Base-by-base conservation (phyloP, 257 asterid species). In the Lycium ferocissimum region DNA sequence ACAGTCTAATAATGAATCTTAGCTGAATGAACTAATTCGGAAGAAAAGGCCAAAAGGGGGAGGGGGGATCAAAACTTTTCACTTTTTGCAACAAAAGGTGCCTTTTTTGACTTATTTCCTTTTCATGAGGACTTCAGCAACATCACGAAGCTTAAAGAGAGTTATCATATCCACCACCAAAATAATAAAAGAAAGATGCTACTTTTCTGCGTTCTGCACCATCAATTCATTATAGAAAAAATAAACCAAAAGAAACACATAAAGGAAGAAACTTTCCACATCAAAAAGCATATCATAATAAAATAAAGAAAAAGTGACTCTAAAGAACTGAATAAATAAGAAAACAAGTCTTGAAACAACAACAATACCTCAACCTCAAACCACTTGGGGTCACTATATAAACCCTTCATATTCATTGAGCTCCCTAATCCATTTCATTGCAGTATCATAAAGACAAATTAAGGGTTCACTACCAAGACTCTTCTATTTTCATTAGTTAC, bases 101-200 rank as follows among this genome's bases (percentile, higher is more conserved):
- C 33, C 49, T 78, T 43, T 78, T 43, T 75, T 78, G 63, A 78
- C 33, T 78, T 53, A 14, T 8, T 26, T 14, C 82, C 82, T 78
- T 53, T 78, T 53, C 82, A 78, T 49, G 82, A 78, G 9, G 65
- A 78, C 82, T 78, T 53, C 65, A 78, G 65, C 82, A 78, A 18
- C 49, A 75, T 75, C 81, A 75, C 81, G 13, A 75, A 75, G 49
- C 81, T 49, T 49, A 49, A 49, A 75, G 45, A 49, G 20, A 75
- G 18, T 62, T 22, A 75, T 73, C 80, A 11, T 20, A 45, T 73
- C 80, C 59, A 47, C 59, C 38, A 72, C 38, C 80, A 43, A 45
- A 5, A 13, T 15, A 76, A 7, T 14, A 20, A 75, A 20, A 20
- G 1, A 49, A 22, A 78, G 9, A 53, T 33, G 62, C n/a, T 33